Percentiles rank a stretch among this genome's conserved stretches.
phyloP scores from a whole-genome alignment of 768 basidiomycete species.

The Butyriboletus loyo region DNA sequence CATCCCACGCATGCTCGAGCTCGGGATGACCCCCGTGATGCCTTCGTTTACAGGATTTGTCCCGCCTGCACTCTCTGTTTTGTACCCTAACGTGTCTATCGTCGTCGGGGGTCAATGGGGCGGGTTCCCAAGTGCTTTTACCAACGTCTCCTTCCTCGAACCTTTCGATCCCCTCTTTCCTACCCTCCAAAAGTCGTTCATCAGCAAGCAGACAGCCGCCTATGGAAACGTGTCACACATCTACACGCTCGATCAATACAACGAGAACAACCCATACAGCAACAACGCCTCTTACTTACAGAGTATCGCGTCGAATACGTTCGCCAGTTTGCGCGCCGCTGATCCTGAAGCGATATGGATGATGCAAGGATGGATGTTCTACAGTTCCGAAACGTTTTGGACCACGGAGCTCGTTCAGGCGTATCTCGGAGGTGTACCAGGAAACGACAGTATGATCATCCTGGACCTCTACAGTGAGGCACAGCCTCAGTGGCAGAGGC shows the following conservation, averaged over 20 bases:
- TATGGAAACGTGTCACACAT: slow-evolving; percentile 40
- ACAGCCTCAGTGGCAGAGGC: slow-evolving; percentile 41
- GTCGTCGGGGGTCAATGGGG: slow-evolving; percentile 35
- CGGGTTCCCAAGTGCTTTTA: slow-evolving; percentile 32
- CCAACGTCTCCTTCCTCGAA: slow-evolving; percentile 40
- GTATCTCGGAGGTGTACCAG: slow-evolving; percentile 38
- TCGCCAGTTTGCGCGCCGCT: slow-evolving; percentile 35
- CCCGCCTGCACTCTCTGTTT: slow-evolving; percentile 28
- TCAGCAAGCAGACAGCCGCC: slow-evolving; percentile 35
- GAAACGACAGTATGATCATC: slow-evolving; percentile 38
- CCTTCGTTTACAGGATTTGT: slow-evolving; percentile 44
- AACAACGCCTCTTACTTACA: slow-evolving; percentile 32
- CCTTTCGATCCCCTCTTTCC: slow-evolving; percentile 39
- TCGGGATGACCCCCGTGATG: slow-evolving; percentile 43
- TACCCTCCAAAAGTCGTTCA: slow-evolving; percentile 37
- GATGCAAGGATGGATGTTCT: slow-evolving; percentile 45
- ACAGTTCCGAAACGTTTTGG: slow-evolving; percentile 36
- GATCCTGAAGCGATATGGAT: slow-evolving; percentile 42
- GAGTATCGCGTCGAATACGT: slow-evolving; percentile 33
- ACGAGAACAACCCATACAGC: slow-evolving; percentile 40
- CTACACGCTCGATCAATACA: slow-evolving; percentile 46
- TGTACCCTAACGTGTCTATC: slow-evolving; percentile 36
- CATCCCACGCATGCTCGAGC: slow-evolving; percentile 37
- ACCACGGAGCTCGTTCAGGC: slow-evolving; percentile 38
- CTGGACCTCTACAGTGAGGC: slow-evolving; percentile 41